Base-by-base conservation (phyloP, 2,329 filamentous ascomycete genomes). In the Fusarium sp. region DNA sequence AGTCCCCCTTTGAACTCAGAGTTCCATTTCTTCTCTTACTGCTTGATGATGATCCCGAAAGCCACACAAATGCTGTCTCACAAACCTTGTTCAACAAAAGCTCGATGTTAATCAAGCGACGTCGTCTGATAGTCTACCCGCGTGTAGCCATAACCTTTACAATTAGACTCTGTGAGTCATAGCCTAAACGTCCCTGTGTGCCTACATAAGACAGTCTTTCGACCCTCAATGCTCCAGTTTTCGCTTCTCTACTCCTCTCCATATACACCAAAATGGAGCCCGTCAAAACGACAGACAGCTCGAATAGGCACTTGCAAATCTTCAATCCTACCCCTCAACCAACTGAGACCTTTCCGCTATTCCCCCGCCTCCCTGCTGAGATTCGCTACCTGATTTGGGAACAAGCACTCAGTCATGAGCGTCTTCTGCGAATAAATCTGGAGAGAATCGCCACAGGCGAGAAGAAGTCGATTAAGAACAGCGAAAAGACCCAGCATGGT, bases 401-500 rank as follows among this genome's bases (percentile, higher is more conserved):
- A 25, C 5, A 48, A 8, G 14, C 7, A 25, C 20, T 25, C 8
- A 25, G 20, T 5, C 14, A 25, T 48, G 23, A 25, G 8, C 43
- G 23, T 3, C 41, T 45, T 45, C 11, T 45, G 14, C n/a, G 20
- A 45, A 45, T 45, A 1, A 5, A 6, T 1, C 3, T 45, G 13
- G 3, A 16, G 11, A 2, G 2, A 45, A 7, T 16, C 2, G 2
- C n/a, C 10, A 20, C 1, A 13, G 5, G 4, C 11, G 39, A 43
- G n/a, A 7, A 43, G 6, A 43, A 43, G n/a, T 8, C 39, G 11
- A 13, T 7, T 5, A 43, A 8, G 8, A n/a, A 39, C 16, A 43
- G n/a, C 39, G 3, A 4, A 20, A 43, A 7, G 10, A 43, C n/a
- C 3, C 1, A 4, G 0, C 3, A 13, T 43, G 5, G 10, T 14